Percentiles rank a stretch among this genome's conserved stretches.
Evolutionary conservation across 345 rosid genomes (phyloP).

Genomic region (Citrus cavaleriei): DNA sequence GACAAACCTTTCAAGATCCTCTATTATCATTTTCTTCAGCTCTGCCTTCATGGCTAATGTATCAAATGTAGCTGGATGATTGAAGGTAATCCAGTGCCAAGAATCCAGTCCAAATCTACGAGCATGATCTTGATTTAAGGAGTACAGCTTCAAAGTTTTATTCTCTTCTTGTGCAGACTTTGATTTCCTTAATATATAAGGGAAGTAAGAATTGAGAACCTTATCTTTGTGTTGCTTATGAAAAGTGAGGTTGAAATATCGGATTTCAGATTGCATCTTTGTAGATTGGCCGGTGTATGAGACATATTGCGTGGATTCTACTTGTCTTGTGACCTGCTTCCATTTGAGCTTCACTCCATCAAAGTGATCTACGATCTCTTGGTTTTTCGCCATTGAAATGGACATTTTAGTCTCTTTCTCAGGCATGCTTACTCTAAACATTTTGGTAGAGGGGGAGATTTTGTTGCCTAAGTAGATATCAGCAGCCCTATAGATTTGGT

Average conservation of each 20-base stretch:
- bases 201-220: background rate
- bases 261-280: background rate
- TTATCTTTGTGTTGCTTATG: background rate
- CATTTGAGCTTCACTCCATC: background rate
- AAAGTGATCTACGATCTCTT: background rate
- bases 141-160: slow-evolving; percentile 9
- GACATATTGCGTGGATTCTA: background rate
- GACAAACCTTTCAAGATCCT: background rate
- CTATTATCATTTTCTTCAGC: background rate
- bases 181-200: background rate
- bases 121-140: background rate
- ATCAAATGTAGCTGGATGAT: background rate
- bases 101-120: background rate
- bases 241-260: background rate
- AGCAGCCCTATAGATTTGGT: background rate
- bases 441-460: background rate
- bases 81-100: background rate
- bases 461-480: background rate
- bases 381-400: background rate
- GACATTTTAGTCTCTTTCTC: background rate
- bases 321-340: background rate
- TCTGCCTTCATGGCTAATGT: background rate
- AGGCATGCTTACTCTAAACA: background rate
- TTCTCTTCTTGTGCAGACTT: background rate
- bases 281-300: background rate